A percentile compares a stretch with the other conserved stretches of the same genome.
Conservation (phyloP, 495 filamentous ascomycete genomes). For the Tuber microsphaerosporum region DNA sequence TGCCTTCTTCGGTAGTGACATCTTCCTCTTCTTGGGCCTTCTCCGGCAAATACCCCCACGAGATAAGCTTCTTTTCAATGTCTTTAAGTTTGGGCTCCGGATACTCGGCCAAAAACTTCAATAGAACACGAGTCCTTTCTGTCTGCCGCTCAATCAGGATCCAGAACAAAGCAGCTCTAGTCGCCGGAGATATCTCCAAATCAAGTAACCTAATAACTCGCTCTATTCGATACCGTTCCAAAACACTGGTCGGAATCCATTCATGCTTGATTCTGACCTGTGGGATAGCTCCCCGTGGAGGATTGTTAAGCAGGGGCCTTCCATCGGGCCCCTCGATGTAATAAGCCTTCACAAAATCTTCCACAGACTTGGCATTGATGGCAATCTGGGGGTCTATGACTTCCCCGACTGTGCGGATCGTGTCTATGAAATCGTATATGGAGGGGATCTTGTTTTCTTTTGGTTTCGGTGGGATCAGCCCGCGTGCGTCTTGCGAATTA, state of each 20-base stretch:
- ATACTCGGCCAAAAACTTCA: not conserved
- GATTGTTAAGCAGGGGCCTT: not conserved
- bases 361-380: not conserved
- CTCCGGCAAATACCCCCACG: not conserved
- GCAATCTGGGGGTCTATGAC: not conserved
- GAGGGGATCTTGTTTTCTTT: not conserved
- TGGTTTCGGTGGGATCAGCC: not conserved
- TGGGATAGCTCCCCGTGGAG: not conserved
- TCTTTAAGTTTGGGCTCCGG: not conserved
- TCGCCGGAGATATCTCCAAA: not conserved
- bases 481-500: not conserved
- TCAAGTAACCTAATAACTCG: not conserved
- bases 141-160: not conserved
- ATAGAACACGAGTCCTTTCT: not conserved
- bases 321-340: not conserved
- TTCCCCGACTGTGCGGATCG: not conserved
- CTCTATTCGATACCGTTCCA: not conserved
- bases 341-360: not conserved
- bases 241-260: not conserved
- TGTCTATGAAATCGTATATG: not conserved
- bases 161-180: not conserved
- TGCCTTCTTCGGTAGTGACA: not conserved
- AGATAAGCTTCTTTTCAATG: not conserved
- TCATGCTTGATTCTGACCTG: not conserved
- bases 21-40: not conserved